phyloP scores from a whole-genome alignment of 257 asterid species.

The Nyctanthes arbortristis region DNA sequence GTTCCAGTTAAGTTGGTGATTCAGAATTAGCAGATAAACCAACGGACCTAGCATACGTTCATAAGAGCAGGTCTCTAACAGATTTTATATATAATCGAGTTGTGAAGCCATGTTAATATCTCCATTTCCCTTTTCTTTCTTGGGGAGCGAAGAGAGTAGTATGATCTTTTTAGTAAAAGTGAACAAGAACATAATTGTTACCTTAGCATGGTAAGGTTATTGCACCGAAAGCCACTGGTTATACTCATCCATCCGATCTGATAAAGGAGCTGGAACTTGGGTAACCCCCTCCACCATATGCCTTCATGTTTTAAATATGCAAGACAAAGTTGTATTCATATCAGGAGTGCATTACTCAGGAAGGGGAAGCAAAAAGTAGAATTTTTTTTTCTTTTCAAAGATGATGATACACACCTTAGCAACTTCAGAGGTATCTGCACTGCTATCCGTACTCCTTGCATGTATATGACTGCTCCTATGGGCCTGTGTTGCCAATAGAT shows the following conservation, averaged over 20 bases:
- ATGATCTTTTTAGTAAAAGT: neutral
- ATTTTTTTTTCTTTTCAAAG: conserved; percentile 3
- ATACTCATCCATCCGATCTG: conserved; percentile 92
- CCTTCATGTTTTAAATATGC: conserved; percentile 50
- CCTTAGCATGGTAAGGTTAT: conserved; percentile 34
- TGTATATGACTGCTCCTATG: conserved; percentile 84
- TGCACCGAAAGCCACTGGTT: conserved; percentile 60
- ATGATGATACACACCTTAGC: conserved; percentile 62
- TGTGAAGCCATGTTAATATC: no score
- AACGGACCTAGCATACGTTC: neutral
- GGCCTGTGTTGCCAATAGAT: conserved; percentile 61
- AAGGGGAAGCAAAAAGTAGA: conserved; percentile 21
- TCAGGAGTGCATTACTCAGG: no score
- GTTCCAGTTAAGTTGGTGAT: no score
- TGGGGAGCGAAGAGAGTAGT: neutral
- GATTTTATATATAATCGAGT: neutral
- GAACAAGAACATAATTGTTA: conserved; percentile 6
- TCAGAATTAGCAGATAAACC: no score
- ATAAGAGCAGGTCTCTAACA: neutral
- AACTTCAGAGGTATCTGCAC: conserved; percentile 77
- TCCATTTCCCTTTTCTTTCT: neutral
- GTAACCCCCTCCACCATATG: conserved; percentile 95
- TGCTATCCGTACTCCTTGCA: conserved; percentile 73
- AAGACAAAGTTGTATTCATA: conserved; percentile 21
- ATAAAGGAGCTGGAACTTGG: conserved; percentile 88